Conservation (phyloP, 805 yeast species). For the Suhomyces sp. region DNA sequence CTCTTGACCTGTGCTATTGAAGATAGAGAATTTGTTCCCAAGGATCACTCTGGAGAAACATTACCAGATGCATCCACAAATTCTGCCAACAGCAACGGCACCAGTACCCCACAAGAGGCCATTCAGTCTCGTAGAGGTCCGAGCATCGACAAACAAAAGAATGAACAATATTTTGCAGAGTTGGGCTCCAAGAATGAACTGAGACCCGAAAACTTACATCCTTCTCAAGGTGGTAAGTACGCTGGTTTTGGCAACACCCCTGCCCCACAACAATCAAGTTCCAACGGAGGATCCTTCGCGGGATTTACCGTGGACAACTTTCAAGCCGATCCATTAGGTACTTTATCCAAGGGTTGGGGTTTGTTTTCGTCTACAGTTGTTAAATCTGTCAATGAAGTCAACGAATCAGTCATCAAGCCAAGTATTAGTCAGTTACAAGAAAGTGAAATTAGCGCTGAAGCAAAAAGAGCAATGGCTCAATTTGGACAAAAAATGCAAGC, state of each 20-base stretch:
- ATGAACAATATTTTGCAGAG: slow-evolving; percentile 79
- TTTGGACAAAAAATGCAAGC: slow-evolving; percentile 94
- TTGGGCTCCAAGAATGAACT: slow-evolving; percentile 70
- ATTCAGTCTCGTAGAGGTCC: slow-evolving; percentile 44
- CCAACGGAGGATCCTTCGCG: slow-evolving; percentile 46
- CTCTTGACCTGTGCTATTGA: slow-evolving; percentile 72
- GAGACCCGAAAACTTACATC: slow-evolving; percentile 79
- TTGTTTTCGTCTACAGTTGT: slow-evolving; percentile 82
- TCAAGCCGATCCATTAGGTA: slow-evolving; percentile 86
- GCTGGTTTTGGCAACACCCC: slow-evolving; percentile 90
- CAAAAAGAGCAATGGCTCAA: slow-evolving; percentile 91
- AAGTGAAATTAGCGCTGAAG: slow-evolving; percentile 76
- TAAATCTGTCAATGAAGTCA: slow-evolving; percentile 81
- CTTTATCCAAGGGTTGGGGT: slow-evolving; percentile 92
- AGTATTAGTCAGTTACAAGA: slow-evolving; percentile 74
- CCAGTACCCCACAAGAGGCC: slow-evolving; percentile 21
- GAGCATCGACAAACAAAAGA: slow-evolving; percentile 51
- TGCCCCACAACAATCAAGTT: slow-evolving; percentile 33
- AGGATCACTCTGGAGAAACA: slow-evolving; percentile 53
- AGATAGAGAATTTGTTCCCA: slow-evolving; percentile 66
- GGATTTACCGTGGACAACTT: slow-evolving; percentile 65
- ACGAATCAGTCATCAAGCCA: slow-evolving; percentile 89
- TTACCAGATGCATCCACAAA: slow-evolving; percentile 30
- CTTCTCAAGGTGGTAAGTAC: slow-evolving; percentile 91
- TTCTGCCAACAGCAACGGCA: slow-evolving; percentile 5